Evolutionary conservation across 1,284 basidiomycete species (phyloP).

Genomic region (Salmacisia buchloeana): DNA sequence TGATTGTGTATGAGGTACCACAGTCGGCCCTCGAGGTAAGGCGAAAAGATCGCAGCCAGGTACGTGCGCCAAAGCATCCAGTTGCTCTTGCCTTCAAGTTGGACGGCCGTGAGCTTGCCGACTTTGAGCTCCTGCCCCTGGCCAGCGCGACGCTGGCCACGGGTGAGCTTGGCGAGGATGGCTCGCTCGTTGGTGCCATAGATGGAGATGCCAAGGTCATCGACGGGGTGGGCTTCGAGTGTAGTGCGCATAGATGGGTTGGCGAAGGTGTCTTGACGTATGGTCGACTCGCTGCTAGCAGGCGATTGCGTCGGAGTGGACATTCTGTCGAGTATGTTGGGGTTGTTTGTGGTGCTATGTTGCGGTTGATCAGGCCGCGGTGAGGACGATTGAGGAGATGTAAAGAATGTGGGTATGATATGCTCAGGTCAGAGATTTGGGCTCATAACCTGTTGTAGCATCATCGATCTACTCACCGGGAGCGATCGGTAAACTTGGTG

Average conservation of each 20-base stretch:
- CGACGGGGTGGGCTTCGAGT: not conserved
- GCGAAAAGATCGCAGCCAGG: not conserved
- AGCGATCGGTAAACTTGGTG: no score
- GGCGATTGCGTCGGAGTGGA: not conserved
- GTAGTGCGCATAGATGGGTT: not conserved
- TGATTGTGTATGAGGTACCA: constrained; percentile 1
- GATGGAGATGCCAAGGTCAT: not conserved
- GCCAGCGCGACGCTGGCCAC: not conserved
- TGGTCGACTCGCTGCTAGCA: no score
- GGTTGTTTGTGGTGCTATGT: no score
- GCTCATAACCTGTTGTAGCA: not conserved
- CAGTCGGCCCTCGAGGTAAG: not conserved
- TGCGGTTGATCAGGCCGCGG: not conserved
- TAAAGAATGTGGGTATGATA: not conserved
- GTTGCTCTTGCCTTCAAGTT: not conserved
- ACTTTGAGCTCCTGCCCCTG: not conserved
- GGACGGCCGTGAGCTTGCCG: not conserved
- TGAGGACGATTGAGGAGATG: not conserved
- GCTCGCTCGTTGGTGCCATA: not conserved
- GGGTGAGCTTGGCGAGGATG: not conserved
- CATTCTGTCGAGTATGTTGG: not conserved
- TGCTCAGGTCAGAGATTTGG: not conserved
- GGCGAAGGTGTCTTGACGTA: no score
- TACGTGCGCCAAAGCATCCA: constrained; percentile 1
- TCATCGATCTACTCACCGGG: not conserved